These are phyloP conservation scores for Colletotrichum salicis DNA, from an alignment of 2,329 filamentous ascomycete genomes.

Conservation along the genomic window DNA sequence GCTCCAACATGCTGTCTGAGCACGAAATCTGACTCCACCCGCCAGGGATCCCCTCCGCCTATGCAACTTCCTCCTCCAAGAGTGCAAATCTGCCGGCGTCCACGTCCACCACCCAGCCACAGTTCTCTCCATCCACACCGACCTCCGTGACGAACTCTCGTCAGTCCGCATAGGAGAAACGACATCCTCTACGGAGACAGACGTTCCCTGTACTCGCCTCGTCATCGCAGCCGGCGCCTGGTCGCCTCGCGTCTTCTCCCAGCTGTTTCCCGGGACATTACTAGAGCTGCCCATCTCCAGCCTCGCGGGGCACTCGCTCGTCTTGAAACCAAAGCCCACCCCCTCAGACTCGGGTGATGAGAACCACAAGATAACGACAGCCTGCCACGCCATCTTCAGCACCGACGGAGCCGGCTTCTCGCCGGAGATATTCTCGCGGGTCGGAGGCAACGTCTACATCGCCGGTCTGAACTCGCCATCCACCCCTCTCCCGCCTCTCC, in stretches of 20 bases:
- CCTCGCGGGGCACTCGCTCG: conserved; percentile 78
- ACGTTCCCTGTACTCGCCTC: conserved; percentile 72
- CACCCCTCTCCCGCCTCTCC: conserved; percentile 65
- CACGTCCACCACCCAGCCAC: conserved; percentile 72
- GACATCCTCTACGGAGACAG: conserved; percentile 54
- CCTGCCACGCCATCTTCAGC: conserved; percentile 77
- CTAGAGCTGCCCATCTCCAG: conserved; percentile 66
- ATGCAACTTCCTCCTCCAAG: conserved; percentile 71
- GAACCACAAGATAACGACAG: conserved; percentile 51
- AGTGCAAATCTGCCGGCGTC: conserved; percentile 70
- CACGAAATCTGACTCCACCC: not conserved
- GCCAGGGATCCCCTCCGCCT: conserved; percentile 72
- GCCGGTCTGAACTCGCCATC: conserved; percentile 74
- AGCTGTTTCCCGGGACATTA: conserved; percentile 69
- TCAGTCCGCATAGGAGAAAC: conserved; percentile 61
- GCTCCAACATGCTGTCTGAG: not conserved
- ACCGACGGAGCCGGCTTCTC: conserved; percentile 68
- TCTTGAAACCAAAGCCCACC: conserved; percentile 60
- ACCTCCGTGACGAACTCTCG: conserved; percentile 61
- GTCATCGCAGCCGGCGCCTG: conserved; percentile 78
- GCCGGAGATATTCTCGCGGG: conserved; percentile 76
- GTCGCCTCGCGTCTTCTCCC: conserved; percentile 72
- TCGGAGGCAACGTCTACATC: conserved; percentile 76
- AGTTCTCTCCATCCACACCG: conserved; percentile 62
- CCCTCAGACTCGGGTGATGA: conserved; percentile 54